phyloP scores from a whole-genome alignment of 306 rosid species.

The Cicer chorassanicum region DNA sequence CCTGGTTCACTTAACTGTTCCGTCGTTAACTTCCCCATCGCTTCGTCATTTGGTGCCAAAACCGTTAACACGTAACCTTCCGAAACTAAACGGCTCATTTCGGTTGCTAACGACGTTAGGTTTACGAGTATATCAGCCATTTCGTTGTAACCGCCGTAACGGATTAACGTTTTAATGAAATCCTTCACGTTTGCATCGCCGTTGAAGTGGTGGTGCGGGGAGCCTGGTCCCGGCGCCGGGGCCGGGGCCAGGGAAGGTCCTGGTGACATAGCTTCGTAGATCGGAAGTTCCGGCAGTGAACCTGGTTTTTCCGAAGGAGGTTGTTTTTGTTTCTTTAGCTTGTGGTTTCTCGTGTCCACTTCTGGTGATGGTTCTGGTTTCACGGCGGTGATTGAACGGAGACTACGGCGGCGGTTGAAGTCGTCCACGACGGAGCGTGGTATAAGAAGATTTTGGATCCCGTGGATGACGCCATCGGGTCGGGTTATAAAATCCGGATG shows the following conservation, averaged over 20 bases:
- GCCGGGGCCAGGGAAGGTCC: slow-evolving; percentile 79
- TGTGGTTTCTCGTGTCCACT: slow-evolving; percentile 65
- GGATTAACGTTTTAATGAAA: slow-evolving; percentile 70
- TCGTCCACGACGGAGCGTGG: slow-evolving; percentile 70
- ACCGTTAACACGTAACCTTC: slow-evolving; percentile 83
- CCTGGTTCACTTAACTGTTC: slow-evolving; percentile 89
- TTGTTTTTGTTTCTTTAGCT: slow-evolving; percentile 56
- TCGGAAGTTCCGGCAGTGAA: slow-evolving; percentile 59
- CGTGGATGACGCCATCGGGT: slow-evolving; percentile 81
- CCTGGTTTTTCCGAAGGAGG: slow-evolving; percentile 58
- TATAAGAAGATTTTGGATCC: slow-evolving; percentile 59
- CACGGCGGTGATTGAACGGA: slow-evolving; percentile 66
- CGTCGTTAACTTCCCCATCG: slow-evolving; percentile 80
- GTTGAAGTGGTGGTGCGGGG: slow-evolving; percentile 73
- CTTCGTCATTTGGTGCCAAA: slow-evolving; percentile 85
- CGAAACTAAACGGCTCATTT: slow-evolving; percentile 76
- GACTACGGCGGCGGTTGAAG: slow-evolving; percentile 76
- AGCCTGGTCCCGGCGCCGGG: slow-evolving; percentile 83
- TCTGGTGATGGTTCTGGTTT: slow-evolving; percentile 81
- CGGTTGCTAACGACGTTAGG: slow-evolving; percentile 72
- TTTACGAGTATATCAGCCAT: slow-evolving; percentile 86
- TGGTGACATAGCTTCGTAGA: slow-evolving; percentile 70
- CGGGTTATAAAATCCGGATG: slow-evolving; percentile 59
- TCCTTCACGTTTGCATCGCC: slow-evolving; percentile 73
- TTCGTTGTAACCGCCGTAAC: slow-evolving; percentile 83